Evolutionary conservation across 2,329 filamentous ascomycete genomes (phyloP).

Genomic region (Claviceps purpurea): DNA sequence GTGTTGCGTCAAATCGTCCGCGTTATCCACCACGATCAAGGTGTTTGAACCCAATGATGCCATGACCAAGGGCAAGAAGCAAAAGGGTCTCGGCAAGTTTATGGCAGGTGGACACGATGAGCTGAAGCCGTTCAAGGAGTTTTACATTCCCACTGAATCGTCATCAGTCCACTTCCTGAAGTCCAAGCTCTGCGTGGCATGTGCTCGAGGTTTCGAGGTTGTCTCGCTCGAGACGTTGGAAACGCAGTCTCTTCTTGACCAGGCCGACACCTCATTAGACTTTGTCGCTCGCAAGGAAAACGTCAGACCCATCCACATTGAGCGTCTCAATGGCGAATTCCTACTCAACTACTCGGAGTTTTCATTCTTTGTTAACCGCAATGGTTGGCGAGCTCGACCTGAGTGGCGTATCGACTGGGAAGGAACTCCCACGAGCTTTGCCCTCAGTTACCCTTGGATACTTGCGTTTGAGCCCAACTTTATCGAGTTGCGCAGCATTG

Average conservation of each 20-base stretch:
- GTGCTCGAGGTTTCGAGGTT: slow-evolving; percentile 90
- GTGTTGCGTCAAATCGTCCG: slow-evolving; percentile 89
- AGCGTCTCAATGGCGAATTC: slow-evolving; percentile 93
- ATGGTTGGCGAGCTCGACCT: slow-evolving; percentile 88
- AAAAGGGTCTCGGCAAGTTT: slow-evolving; percentile 91
- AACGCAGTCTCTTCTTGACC: slow-evolving; percentile 90
- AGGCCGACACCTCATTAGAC: slow-evolving; percentile 94
- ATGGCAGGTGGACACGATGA: slow-evolving; percentile 88
- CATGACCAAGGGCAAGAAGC: slow-evolving; percentile 86
- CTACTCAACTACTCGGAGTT: slow-evolving; percentile 97
- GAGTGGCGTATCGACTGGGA: slow-evolving; percentile 99
- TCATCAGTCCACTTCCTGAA: slow-evolving; percentile 96
- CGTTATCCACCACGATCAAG: slow-evolving; percentile 91
- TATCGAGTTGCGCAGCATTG: slow-evolving; percentile 90
- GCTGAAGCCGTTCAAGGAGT: slow-evolving; percentile 94
- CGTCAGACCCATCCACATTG: slow-evolving; percentile 91
- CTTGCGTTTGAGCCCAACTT: slow-evolving; percentile 95
- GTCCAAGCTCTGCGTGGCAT: slow-evolving; percentile 91
- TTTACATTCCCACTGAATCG: slow-evolving; percentile 97
- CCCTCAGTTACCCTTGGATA: slow-evolving; percentile 92
- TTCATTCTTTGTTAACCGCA: slow-evolving; percentile 97
- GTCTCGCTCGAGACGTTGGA: slow-evolving; percentile 95
- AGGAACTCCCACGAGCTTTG: slow-evolving; percentile 81
- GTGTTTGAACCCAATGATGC: slow-evolving; percentile 98
- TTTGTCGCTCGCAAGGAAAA: slow-evolving; percentile 91